phyloP scores from a whole-genome alignment of 768 basidiomycete species.

The Termitomyces sp. region DNA sequence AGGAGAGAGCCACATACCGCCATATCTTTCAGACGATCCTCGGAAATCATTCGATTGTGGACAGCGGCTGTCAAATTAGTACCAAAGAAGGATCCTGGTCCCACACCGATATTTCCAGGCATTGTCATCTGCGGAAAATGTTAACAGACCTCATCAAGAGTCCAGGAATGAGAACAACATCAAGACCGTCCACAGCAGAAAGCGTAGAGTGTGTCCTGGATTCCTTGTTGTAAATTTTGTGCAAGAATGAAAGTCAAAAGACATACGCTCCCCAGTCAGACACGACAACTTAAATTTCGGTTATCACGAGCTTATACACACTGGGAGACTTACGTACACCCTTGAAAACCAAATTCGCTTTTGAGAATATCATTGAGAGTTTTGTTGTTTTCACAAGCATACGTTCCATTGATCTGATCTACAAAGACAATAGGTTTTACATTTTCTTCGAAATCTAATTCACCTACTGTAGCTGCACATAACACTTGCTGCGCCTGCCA shows the following conservation, averaged over 20 bases:
- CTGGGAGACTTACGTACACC: conserved; percentile 39
- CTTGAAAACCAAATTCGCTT: conserved; percentile 73
- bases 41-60: conserved; percentile 66
- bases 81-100: conserved; percentile 56
- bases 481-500: conserved; percentile 67
- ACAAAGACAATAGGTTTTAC: neutral
- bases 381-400: conserved; percentile 73
- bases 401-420: conserved; percentile 69
- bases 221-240: neutral
- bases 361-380: conserved; percentile 71
- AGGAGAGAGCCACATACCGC: conserved; percentile 28
- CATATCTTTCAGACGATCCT: conserved; percentile 72
- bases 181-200: conserved; percentile 59
- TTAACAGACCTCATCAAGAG: neutral
- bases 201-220: conserved; percentile 53
- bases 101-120: conserved; percentile 47
- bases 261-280: conserved; percentile 67
- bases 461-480: conserved; percentile 76
- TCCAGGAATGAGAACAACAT: conserved; percentile 36
- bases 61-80: conserved; percentile 66
- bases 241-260: neutral
- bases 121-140: conserved; percentile 59
- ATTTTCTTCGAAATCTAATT: neutral
- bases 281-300: conserved; percentile 48
- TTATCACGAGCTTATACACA: neutral